phyloP scores from a whole-genome alignment of 179 eudicot genomes.

The Beta lomatogona region DNA sequence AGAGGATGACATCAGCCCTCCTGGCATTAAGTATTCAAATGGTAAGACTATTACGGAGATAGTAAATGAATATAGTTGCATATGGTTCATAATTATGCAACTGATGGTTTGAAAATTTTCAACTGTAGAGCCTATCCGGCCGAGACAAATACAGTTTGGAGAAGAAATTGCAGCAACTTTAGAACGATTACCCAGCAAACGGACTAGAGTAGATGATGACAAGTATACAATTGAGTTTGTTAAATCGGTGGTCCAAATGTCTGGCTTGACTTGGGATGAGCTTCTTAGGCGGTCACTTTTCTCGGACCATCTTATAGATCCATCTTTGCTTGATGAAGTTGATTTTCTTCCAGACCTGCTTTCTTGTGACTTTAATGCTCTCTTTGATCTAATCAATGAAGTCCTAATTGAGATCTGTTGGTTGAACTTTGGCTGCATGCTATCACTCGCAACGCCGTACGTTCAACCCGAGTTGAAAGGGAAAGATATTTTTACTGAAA shows the following conservation, averaged over 20 bases:
- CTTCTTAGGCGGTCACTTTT: slow-evolving; percentile 49
- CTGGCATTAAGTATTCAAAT: slow-evolving; percentile 31
- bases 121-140: slow-evolving; percentile 50
- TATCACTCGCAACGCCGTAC: slow-evolving; percentile 42
- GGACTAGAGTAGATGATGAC: slow-evolving; percentile 40
- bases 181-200: slow-evolving; percentile 33
- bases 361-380: slow-evolving; percentile 68
- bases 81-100: background rate
- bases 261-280: slow-evolving; percentile 68
- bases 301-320: slow-evolving; percentile 52
- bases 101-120: slow-evolving; percentile 29
- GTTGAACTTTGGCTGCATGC: slow-evolving; percentile 44
- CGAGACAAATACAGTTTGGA: slow-evolving; percentile 64
- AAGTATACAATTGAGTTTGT: slow-evolving; percentile 62
- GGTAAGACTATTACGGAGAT: slow-evolving; percentile 24
- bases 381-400: slow-evolving; percentile 72
- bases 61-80: background rate
- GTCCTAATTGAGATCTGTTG: slow-evolving; percentile 57
- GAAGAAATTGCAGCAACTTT: slow-evolving; percentile 34
- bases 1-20: slow-evolving; percentile 55
- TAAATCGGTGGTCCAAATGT: slow-evolving; percentile 57
- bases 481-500: slow-evolving; percentile 52
- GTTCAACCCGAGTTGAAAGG: slow-evolving; percentile 44
- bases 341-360: slow-evolving; percentile 52
- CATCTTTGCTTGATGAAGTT: slow-evolving; percentile 60